These are phyloP conservation scores for Nemania sp. DNA, from an alignment of 2,329 filamentous ascomycete genomes.

Conservation along the genomic window DNA sequence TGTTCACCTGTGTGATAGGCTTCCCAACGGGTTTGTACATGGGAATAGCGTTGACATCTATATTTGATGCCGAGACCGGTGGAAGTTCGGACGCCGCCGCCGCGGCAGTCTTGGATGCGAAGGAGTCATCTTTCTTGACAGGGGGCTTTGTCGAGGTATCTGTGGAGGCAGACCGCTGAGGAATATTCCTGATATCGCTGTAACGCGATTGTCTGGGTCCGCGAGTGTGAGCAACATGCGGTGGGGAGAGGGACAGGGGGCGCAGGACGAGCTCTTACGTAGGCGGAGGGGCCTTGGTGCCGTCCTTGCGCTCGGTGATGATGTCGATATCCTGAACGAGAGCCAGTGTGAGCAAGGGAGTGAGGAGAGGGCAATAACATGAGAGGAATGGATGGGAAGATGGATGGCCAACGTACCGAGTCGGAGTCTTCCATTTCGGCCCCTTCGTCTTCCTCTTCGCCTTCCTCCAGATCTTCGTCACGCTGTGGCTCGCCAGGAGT, in stretches of 20 bases:
- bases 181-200: conserved; percentile 67
- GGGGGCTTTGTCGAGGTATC: conserved; percentile 53
- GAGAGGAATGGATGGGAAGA: background rate
- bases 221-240: background rate
- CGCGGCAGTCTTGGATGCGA: conserved; percentile 37
- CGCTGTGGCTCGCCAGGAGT: conserved; percentile 35
- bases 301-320: conserved; percentile 68
- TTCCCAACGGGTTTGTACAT: conserved; percentile 79
- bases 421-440: conserved; percentile 65
- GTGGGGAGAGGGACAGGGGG: background rate
- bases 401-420: conserved; percentile 44
- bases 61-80: conserved; percentile 75
- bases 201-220: conserved; percentile 60
- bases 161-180: conserved; percentile 59
- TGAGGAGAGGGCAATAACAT: background rate
- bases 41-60: conserved; percentile 84
- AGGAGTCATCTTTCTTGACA: conserved; percentile 50
- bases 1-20: conserved; percentile 74
- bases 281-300: conserved; percentile 61
- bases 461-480: conserved; percentile 63
- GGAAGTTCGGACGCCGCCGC: conserved; percentile 42
- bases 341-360: background rate
- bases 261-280: conserved; percentile 48
- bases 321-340: conserved; percentile 66
- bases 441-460: conserved; percentile 65